phyloP scores from a whole-genome alignment of 352 stramenopile species.

The Phytophthora hybrid region DNA sequence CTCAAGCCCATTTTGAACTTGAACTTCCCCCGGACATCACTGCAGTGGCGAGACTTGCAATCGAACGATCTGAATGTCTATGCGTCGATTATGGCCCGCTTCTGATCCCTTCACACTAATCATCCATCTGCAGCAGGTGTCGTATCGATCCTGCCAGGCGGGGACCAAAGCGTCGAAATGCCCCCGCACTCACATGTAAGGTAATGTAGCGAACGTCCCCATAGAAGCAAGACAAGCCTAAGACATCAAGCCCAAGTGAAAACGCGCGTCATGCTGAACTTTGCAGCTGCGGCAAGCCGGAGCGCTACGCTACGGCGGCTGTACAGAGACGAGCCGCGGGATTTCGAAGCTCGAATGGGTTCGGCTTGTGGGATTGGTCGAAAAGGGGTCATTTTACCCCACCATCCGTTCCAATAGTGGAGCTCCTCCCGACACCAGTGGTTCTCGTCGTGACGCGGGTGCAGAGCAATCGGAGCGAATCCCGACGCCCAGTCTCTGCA shows the following conservation, averaged over 20 bases:
- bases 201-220: neutral
- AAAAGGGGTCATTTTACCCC: constrained; percentile 26
- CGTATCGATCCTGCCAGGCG: neutral
- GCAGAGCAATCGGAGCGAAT: constrained; percentile 21
- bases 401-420: constrained; percentile 11
- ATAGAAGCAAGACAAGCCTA: neutral
- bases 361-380: constrained; percentile 14
- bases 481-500: constrained; percentile 27
- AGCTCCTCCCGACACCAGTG: constrained; percentile 29
- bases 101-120: constrained; percentile 18
- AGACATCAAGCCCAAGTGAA: neutral
- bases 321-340: constrained; percentile 30
- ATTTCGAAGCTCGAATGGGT: constrained; percentile 27
- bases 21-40: neutral
- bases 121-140: neutral
- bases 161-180: neutral
- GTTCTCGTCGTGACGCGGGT: constrained; percentile 3
- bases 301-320: constrained; percentile 9
- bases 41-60: constrained; percentile 17
- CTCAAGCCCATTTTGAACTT: neutral
- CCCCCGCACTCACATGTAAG: neutral
- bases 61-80: constrained; percentile 19
- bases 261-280: constrained; percentile 13
- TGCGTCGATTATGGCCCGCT: constrained; percentile 25
- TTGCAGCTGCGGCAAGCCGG: constrained; percentile 5